These are phyloP conservation scores for Pulicaria dysenterica DNA, from an alignment of 129 eudicot species.

Conservation along the genomic window DNA sequence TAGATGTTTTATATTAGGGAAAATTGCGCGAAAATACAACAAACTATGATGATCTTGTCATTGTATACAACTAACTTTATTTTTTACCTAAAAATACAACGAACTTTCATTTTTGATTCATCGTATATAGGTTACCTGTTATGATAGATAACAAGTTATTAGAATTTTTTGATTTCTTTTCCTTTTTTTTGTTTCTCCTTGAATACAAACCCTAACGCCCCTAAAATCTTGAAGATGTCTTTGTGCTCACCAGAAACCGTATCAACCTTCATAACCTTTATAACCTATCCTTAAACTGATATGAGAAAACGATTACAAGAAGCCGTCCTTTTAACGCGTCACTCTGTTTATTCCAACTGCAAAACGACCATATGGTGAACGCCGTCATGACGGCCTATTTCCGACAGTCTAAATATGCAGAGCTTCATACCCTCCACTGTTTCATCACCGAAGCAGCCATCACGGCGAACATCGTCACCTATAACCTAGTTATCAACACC, in stretches of 20 bases:
- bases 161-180: too few relatives aligned
- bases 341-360: constrained; percentile 85
- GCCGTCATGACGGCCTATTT: constrained; percentile 77
- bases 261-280: constrained; percentile 83
- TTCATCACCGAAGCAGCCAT: constrained; percentile 88
- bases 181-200: too few relatives aligned
- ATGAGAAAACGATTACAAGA: constrained; percentile 83
- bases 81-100: too few relatives aligned
- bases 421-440: constrained; percentile 69
- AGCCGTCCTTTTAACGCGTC: constrained; percentile 84
- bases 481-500: constrained; percentile 61
- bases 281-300: constrained; percentile 66
- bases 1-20: too few relatives aligned
- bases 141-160: too few relatives aligned
- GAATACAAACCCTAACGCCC: constrained; percentile 74
- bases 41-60: too few relatives aligned
- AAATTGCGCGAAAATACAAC: too few relatives aligned
- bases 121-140: too few relatives aligned
- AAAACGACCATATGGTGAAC: constrained; percentile 82
- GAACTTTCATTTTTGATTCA: too few relatives aligned
- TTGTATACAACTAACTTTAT: too few relatives aligned
- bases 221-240: constrained; percentile 82
- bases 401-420: constrained; percentile 69
- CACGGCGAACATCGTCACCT: constrained; percentile 63
- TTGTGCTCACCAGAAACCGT: constrained; percentile 71